Evolutionary conservation across 2,329 filamentous ascomycete species (phyloP), one percentile per base, ranked within the genome.

Genomic region (Colletotrichum magnum): DNA sequence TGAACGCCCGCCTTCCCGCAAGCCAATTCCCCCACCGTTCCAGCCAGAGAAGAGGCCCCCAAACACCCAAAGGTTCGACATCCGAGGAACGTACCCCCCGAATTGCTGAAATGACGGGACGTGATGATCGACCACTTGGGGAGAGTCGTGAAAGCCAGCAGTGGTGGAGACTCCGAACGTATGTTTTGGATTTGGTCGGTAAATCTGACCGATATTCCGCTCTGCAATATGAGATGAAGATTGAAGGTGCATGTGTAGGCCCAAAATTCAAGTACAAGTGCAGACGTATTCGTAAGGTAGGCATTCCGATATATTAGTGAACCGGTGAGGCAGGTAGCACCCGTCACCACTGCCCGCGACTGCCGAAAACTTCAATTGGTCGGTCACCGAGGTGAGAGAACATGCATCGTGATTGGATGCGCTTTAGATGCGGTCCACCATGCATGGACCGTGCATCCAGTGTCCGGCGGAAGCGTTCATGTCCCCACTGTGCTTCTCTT

Each of bases 21-120:
- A 61, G 63, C 36, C 67, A 58, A 69, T 67, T 61, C 62, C 66
- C 32, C 62, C 62, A 57, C 57, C 67, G 36, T 66, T 59, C 43
- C 26, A 52, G 39, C 26, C 47, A 41, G 26, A 36, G 32, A 10
- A 41, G 26, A 36, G 32, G 32, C 32, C 32, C 32, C 7, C 32
- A 36, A 12, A 1, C 32, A 36, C 48, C n/a, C 32, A 58, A 21
- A 50, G 21, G 9, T 18, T 26, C 24, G 52, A 57, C 45, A 2
- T 16, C 32, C 39, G 18, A 53, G 60, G 53, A 65, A 65, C 57
- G 54, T 65, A 65, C 50, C 54, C 54, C 59, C 61, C 61, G 61
- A 68, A 9, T 54, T 64, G 45, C 52, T 59, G 12, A 53, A 21
- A 41, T 47, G 32, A 36, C 2, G 32, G 10, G 32, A 36, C 32